These are phyloP conservation scores for Rhynchospora breviuscula DNA, from an alignment of 176 grass and related monocot species.

Conservation along the genomic window DNA sequence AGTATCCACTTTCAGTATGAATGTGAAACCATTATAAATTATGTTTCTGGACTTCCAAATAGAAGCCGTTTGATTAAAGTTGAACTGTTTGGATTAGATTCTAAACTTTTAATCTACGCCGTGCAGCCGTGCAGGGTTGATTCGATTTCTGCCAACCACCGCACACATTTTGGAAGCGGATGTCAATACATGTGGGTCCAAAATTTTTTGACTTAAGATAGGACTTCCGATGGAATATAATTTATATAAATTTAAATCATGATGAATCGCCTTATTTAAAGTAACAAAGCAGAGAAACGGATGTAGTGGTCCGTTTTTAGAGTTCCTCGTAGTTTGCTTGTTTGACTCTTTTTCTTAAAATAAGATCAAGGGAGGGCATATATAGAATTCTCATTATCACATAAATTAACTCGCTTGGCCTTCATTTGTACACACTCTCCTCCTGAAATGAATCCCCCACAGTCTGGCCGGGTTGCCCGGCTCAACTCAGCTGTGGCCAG, in stretches of 20 bases:
- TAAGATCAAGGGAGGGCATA: neutral
- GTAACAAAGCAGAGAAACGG: neutral
- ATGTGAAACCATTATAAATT: neutral
- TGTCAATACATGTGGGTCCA: neutral
- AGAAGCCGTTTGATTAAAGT: neutral
- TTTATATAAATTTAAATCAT: no score
- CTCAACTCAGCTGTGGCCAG: constrained; percentile 13
- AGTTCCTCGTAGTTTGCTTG: neutral
- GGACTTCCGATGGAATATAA: neutral
- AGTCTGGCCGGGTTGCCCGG: neutral
- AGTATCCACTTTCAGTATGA: neutral
- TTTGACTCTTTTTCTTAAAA: constrained; percentile 4
- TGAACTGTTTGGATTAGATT: neutral
- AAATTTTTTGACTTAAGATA: constrained; percentile 9
- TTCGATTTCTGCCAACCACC: neutral
- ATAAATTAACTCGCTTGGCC: neutral
- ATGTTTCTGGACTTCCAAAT: neutral
- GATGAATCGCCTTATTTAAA: neutral
- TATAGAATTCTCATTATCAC: neutral
- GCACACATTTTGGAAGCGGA: neutral
- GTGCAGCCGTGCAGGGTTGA: neutral
- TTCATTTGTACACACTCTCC: neutral
- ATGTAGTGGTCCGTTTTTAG: neutral
- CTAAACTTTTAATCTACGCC: neutral
- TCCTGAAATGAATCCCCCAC: neutral